Percentiles rank a stretch among this genome's conserved stretches.
Conservation (phyloP, 2,329 filamentous ascomycete species). For the Alternaria dauci region DNA sequence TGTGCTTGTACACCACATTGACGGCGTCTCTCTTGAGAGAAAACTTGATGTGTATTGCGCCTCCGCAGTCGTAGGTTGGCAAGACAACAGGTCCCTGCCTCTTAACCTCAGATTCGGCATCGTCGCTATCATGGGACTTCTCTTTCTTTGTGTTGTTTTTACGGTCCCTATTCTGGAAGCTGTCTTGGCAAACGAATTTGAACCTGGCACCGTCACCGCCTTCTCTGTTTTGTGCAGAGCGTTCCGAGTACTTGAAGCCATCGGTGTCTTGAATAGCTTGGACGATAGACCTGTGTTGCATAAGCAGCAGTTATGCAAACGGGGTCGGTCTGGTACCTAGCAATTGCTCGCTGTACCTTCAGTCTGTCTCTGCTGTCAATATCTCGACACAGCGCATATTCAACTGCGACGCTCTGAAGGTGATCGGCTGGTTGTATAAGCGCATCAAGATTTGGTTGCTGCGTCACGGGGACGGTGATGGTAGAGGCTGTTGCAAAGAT, state of each 20-base stretch:
- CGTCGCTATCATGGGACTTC: slow-evolving; percentile 19
- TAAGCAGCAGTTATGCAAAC: slow-evolving; percentile 10
- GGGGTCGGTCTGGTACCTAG: slow-evolving; percentile 24
- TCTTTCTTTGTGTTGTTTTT: slow-evolving; percentile 37
- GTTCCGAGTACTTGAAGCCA: slow-evolving; percentile 47
- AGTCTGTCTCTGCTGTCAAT: slow-evolving; percentile 40
- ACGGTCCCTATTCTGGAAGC: slow-evolving; percentile 41
- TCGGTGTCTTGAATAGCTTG: slow-evolving; percentile 43
- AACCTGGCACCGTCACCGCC: slow-evolving; percentile 42
- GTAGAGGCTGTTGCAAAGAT: slow-evolving; percentile 41
- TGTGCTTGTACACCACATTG: slow-evolving; percentile 49
- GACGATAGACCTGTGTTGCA: slow-evolving; percentile 35
- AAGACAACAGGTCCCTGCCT: slow-evolving; percentile 8
- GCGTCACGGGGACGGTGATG: slow-evolving; percentile 40
- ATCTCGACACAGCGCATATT: slow-evolving; percentile 38
- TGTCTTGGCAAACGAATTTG: slow-evolving; percentile 47
- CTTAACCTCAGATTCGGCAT: slow-evolving; percentile 11
- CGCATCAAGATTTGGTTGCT: slow-evolving; percentile 35
- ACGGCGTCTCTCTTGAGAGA: slow-evolving; percentile 46
- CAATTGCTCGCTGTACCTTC: slow-evolving; percentile 41
- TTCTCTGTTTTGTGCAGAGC: slow-evolving; percentile 40
- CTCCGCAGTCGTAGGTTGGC: slow-evolving; percentile 45
- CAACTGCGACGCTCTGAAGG: slow-evolving; percentile 40
- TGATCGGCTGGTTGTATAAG: slow-evolving; percentile 40
- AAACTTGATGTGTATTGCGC: slow-evolving; percentile 47